A percentile compares a stretch with the other conserved stretches of the same genome.
phyloP scores from a whole-genome alignment of 108 stramenopile species.

The Bacterosira constricta region DNA sequence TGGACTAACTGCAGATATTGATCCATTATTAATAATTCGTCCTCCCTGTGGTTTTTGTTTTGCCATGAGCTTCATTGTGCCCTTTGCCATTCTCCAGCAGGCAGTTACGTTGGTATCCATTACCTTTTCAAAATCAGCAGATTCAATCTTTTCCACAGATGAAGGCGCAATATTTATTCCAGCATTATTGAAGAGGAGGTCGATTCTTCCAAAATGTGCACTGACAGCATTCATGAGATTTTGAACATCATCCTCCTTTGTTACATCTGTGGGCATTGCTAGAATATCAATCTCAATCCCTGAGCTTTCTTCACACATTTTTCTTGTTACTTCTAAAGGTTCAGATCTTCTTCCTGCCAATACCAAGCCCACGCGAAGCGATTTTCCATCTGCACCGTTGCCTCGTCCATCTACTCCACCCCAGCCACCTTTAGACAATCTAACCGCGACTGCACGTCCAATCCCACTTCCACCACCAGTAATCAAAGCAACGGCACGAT shows the following conservation, averaged over 20 bases:
- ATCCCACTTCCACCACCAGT: slow-evolving; percentile 78
- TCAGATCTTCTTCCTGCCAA: slow-evolving; percentile 59
- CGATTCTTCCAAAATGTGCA: slow-evolving; percentile 44
- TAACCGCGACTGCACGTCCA: slow-evolving; percentile 70
- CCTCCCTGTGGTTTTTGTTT: slow-evolving; percentile 51
- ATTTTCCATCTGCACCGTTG: slow-evolving; percentile 8
- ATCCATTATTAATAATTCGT: slow-evolving; percentile 75
- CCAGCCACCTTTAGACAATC: slow-evolving; percentile 54
- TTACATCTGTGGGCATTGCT: slow-evolving; percentile 57
- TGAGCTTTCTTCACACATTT: slow-evolving; percentile 9
- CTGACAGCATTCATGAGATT: slow-evolving; percentile 41
- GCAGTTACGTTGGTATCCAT: slow-evolving; percentile 72
- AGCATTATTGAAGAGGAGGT: slow-evolving; percentile 83
- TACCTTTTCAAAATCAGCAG: slow-evolving; percentile 56
- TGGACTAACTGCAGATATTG: slow-evolving; percentile 65
- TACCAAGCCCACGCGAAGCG: slow-evolving; percentile 43
- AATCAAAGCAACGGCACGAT: slow-evolving; percentile 58
- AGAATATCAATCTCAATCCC: slow-evolving; percentile 35
- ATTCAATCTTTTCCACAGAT: slow-evolving; percentile 49
- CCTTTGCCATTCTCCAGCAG: slow-evolving; percentile 73
- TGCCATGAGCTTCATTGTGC: slow-evolving; percentile 68
- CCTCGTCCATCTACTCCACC: slow-evolving; percentile 42
- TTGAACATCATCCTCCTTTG: slow-evolving; percentile 54
- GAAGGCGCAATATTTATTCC: slow-evolving; percentile 62
- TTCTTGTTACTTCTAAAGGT: slow-evolving; percentile 54